phyloP scores from a whole-genome alignment of 2,329 filamentous ascomycete species.

The Sporothrix variecibatus region DNA sequence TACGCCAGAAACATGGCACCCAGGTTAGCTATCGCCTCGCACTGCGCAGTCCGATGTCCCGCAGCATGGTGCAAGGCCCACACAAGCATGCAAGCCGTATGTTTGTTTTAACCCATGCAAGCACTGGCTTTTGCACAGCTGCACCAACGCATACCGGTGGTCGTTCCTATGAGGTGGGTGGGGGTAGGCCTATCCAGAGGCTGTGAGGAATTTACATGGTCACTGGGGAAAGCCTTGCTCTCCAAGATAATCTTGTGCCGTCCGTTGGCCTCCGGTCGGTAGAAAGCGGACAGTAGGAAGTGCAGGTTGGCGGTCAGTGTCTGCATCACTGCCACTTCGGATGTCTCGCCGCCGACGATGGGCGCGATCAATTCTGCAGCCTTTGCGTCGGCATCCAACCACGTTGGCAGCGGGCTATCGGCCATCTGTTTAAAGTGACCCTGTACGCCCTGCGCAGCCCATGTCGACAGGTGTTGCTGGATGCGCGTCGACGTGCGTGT shows the following conservation, averaged over 20 bases:
- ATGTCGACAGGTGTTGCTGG: constrained; percentile 74
- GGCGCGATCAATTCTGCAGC: constrained; percentile 70
- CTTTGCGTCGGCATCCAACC: constrained; percentile 77
- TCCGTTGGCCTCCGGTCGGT: constrained; percentile 61
- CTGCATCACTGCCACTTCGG: constrained; percentile 86
- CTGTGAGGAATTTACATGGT: constrained; percentile 53
- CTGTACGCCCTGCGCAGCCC: constrained; percentile 81
- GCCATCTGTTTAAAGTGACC: constrained; percentile 76
- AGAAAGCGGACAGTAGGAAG: constrained; percentile 81
- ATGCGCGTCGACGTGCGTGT: constrained; percentile 67
- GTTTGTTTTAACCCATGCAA: not conserved
- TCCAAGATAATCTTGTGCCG: constrained; percentile 81
- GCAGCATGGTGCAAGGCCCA: not conserved
- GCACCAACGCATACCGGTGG: not conserved
- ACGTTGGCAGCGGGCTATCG: constrained; percentile 69
- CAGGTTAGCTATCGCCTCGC: not conserved
- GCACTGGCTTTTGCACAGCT: not conserved
- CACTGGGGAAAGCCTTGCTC: constrained; percentile 85
- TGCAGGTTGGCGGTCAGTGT: constrained; percentile 82
- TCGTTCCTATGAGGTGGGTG: not conserved
- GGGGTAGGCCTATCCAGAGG: not conserved
- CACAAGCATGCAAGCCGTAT: not conserved
- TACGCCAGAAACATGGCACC: constrained; percentile 39
- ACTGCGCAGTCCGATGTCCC: not conserved
- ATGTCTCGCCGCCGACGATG: constrained; percentile 70